Percentiles rank a stretch among this genome's conserved stretches.
Conservation (phyloP, 148 eudicot species). For the Rhododendron kiyosumense region DNA sequence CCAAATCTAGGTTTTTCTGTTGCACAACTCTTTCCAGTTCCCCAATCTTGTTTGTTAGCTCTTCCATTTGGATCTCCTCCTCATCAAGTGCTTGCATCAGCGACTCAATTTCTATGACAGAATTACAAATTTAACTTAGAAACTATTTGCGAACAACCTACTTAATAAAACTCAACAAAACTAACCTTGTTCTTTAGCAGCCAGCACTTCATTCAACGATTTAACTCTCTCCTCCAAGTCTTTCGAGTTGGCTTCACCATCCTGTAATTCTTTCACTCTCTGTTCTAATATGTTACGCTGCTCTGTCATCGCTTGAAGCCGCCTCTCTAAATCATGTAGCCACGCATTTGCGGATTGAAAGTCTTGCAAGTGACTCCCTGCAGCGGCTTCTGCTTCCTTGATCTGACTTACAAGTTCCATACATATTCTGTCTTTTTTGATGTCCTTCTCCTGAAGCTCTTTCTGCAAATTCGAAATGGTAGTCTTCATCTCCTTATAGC, state of each 20-base stretch:
- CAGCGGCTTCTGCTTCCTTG: conserved; percentile 67
- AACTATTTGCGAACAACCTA: neutral
- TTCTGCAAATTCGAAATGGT: conserved; percentile 58
- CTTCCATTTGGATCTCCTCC: conserved; percentile 91
- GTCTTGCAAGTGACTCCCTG: conserved; percentile 54
- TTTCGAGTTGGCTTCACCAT: conserved; percentile 32
- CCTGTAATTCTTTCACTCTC: conserved; percentile 51
- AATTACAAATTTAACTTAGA: conserved; percentile 8
- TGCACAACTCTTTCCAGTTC: conserved; percentile 53
- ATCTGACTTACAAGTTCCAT: conserved; percentile 84
- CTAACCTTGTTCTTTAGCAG: conserved; percentile 85
- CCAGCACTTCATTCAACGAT: conserved; percentile 42
- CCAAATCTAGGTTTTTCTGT: conserved; percentile 57
- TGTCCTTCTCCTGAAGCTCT: conserved; percentile 84
- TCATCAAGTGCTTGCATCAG: conserved; percentile 97
- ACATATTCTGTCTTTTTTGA: conserved; percentile 66
- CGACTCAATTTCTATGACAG: conserved; percentile 67
- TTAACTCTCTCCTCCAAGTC: conserved; percentile 55
- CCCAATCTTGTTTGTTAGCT: conserved; percentile 41
- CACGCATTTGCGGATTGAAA: conserved; percentile 45
- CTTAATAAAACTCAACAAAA: conserved; percentile 5
- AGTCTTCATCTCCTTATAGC: conserved; percentile 57
- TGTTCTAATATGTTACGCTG: conserved; percentile 50
- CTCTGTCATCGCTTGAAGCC: conserved; percentile 36
- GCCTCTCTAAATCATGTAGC: conserved; percentile 47